These are phyloP conservation scores for Sextonia rubra DNA, from an alignment of 164 flowering plant species.

Conservation along the genomic window DNA sequence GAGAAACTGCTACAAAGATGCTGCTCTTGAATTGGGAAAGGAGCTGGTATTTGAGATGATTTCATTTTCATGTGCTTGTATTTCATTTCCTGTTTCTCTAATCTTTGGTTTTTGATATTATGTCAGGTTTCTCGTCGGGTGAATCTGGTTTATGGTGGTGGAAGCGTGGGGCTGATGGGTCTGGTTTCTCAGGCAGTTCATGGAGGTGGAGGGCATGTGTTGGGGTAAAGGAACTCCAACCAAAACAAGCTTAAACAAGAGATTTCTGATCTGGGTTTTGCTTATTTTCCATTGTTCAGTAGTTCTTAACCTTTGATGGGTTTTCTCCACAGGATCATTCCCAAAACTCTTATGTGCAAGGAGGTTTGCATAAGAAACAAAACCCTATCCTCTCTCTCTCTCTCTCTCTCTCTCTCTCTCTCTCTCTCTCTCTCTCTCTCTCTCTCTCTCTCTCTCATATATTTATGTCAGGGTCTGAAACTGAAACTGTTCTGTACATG, in stretches of 20 bases:
- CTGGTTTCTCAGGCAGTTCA: constrained; percentile 41
- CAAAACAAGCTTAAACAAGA: neutral
- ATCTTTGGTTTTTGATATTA: neutral
- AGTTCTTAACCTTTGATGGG: neutral
- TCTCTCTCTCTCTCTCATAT: neutral
- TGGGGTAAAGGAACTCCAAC: constrained; percentile 24
- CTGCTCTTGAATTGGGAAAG: constrained; percentile 34
- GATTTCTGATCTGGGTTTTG: neutral
- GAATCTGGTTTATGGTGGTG: constrained; percentile 43
- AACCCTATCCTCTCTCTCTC: neutral
- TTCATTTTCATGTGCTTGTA: neutral
- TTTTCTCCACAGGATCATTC: constrained; percentile 30
- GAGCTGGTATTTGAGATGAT: constrained; percentile 23
- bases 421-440: neutral
- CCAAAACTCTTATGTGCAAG: constrained; percentile 34
- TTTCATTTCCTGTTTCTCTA: neutral
- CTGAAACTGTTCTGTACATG: neutral
- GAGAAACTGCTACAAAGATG: constrained; percentile 28
- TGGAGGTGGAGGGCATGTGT: constrained; percentile 37
- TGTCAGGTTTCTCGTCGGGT: constrained; percentile 28
- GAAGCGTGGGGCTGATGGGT: constrained; percentile 43
- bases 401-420: neutral
- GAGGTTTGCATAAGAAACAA: constrained; percentile 19
- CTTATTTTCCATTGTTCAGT: neutral
- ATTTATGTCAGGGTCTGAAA: neutral